phyloP scores from a whole-genome alignment of 2,329 filamentous ascomycete species.

The Calonectria fujianensis region DNA sequence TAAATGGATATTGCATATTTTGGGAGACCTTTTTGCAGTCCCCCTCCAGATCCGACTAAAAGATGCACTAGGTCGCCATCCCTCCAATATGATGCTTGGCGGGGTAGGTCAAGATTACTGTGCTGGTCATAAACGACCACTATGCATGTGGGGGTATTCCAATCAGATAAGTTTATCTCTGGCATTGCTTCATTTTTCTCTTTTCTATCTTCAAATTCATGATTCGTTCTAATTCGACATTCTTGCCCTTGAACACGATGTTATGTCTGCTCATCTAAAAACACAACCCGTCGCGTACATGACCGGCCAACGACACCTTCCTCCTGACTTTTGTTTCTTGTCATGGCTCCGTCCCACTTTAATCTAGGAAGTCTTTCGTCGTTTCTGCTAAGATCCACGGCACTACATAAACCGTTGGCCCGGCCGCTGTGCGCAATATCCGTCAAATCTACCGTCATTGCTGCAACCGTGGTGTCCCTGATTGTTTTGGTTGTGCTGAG shows the following conservation, averaged over 20 bases:
- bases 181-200: too few species aligned
- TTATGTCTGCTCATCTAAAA: background rate
- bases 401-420: constrained; percentile 5
- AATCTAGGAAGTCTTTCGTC: constrained; percentile 1
- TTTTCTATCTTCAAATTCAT: too few species aligned
- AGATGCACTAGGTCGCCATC: too few species aligned
- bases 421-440: background rate
- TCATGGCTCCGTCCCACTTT: background rate
- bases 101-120: too few species aligned
- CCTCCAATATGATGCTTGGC: too few species aligned
- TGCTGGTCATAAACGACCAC: too few species aligned
- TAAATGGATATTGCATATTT: too few species aligned
- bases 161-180: too few species aligned
- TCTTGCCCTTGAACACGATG: background rate
- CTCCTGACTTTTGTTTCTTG: background rate
- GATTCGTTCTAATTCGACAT: background rate
- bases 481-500: background rate
- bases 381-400: background rate
- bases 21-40: too few species aligned
- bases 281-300: background rate
- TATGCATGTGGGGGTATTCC: too few species aligned
- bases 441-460: constrained; percentile 1
- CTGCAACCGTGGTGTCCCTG: background rate
- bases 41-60: too few species aligned
- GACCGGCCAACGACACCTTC: background rate